A percentile compares a stretch with the other conserved stretches of the same genome.
Conservation (phyloP, 768 basidiomycete genomes). For the Boletus pseudopeckii region DNA sequence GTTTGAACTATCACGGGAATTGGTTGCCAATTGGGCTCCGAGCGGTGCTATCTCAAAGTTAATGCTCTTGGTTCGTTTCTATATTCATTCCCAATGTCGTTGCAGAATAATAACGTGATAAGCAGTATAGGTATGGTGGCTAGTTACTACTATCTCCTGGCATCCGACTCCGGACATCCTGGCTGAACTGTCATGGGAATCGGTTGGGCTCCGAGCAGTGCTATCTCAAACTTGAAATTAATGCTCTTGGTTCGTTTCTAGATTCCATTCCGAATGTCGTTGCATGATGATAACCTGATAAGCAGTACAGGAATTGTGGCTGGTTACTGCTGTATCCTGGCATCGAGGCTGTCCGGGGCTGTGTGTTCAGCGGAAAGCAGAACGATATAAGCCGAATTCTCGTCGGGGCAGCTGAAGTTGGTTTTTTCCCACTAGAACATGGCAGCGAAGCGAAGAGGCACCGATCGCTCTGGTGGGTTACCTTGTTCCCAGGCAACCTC, state of each 20-base stretch:
- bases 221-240: not conserved
- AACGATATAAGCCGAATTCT: not conserved
- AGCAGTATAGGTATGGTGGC: not conserved
- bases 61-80: not conserved
- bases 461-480: not conserved
- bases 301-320: not conserved
- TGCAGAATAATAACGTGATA: not conserved
- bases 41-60: not conserved
- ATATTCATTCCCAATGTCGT: not conserved
- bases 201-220: not conserved
- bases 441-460: not conserved
- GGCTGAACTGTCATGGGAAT: too few relatives aligned
- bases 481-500: conserved; percentile 3
- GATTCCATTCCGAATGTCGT: not conserved
- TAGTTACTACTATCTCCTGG: not conserved
- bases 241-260: not conserved
- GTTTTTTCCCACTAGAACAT: not conserved
- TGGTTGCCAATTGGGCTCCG: too few relatives aligned
- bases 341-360: not conserved
- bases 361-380: conserved; percentile 1
- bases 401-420: not conserved
- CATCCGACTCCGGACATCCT: not conserved
- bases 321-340: not conserved
- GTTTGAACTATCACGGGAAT: not conserved
- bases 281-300: not conserved